These are phyloP conservation scores for Groenewaldozyma tartarivorans DNA, from an alignment of 805 yeast genomes.

Conservation along the genomic window DNA sequence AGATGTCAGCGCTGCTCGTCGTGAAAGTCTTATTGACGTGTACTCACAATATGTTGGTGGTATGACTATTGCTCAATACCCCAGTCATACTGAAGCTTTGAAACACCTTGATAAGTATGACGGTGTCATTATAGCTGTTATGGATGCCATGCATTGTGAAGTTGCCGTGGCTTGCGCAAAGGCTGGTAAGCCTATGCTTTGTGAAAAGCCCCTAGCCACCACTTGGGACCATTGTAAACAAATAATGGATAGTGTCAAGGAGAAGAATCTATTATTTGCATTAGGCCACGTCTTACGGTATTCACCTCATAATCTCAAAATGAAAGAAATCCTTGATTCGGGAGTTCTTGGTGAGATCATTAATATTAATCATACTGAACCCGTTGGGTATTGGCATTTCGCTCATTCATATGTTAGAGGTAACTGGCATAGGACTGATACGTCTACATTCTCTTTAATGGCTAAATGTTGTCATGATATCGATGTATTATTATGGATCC, in stretches of 20 bases:
- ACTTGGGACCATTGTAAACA: conserved; percentile 17
- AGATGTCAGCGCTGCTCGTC: conserved; percentile 13
- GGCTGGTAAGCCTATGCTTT: conserved; percentile 16
- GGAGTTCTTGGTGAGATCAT: conserved; percentile 19
- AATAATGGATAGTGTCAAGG: conserved; percentile 16
- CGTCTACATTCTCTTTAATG: conserved; percentile 20
- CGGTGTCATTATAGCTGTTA: conserved; percentile 17
- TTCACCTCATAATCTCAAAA: conserved; percentile 19
- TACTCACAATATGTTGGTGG: conserved; percentile 2
- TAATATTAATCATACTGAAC: conserved; percentile 22
- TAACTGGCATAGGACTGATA: conserved; percentile 18
- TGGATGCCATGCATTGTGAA: conserved; percentile 20
- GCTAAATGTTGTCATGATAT: conserved; percentile 23
- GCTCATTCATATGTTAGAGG: conserved; percentile 24
- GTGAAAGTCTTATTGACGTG: conserved; percentile 7
- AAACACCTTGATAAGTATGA: conserved; percentile 14
- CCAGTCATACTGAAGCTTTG: conserved; percentile 16
- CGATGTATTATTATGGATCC: conserved; percentile 20
- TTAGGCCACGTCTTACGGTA: conserved; percentile 22
- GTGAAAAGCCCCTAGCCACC: conserved; percentile 22
- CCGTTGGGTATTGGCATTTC: conserved; percentile 22
- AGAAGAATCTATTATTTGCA: conserved; percentile 18
- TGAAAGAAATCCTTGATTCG: conserved; percentile 16
- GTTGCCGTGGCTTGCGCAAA: conserved; percentile 21
- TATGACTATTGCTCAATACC: conserved; percentile 10